phyloP scores from a whole-genome alignment of 1,139 yeast genomes.

The Geotrichum fermentans region DNA sequence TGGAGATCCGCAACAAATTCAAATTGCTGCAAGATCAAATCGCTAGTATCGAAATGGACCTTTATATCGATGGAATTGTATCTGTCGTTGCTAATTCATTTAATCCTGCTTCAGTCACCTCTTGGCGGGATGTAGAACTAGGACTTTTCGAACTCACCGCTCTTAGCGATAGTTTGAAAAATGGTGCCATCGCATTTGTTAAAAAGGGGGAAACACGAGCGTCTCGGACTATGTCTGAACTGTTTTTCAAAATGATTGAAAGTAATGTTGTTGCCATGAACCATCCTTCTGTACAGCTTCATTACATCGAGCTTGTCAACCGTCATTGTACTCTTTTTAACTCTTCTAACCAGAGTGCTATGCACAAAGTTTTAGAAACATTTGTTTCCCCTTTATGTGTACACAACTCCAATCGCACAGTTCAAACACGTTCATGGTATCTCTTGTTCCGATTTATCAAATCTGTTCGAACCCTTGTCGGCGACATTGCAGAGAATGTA shows the following conservation, averaged over 20 bases:
- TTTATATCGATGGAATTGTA: constrained; percentile 68
- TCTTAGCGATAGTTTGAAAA: constrained; percentile 74
- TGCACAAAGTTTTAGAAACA: constrained; percentile 63
- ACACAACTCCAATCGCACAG: constrained; percentile 57
- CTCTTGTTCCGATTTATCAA: constrained; percentile 78
- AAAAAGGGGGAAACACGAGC: constrained; percentile 44
- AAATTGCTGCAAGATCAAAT: constrained; percentile 81
- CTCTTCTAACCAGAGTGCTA: constrained; percentile 45
- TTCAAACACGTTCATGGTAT: constrained; percentile 85
- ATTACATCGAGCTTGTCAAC: constrained; percentile 78
- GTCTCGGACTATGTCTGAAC: constrained; percentile 37
- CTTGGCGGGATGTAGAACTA: constrained; percentile 79
- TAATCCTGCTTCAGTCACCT: constrained; percentile 27
- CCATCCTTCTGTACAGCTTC: constrained; percentile 76
- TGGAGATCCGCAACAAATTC: constrained; percentile 67
- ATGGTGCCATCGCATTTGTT: constrained; percentile 65
- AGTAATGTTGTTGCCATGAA: constrained; percentile 45
- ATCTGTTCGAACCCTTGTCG: constrained; percentile 61
- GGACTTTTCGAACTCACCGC: constrained; percentile 78
- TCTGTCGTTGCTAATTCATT: constrained; percentile 59
- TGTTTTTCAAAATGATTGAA: constrained; percentile 61
- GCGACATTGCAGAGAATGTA: constrained; percentile 45
- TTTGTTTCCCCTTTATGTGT: constrained; percentile 83
- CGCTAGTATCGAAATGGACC: constrained; percentile 65
- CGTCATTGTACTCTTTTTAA: constrained; percentile 69